Percentiles rank a stretch among this genome's conserved stretches.
Conservation (phyloP, 23 red algal genomes). For the Gracilaria vermiculophylla region DNA sequence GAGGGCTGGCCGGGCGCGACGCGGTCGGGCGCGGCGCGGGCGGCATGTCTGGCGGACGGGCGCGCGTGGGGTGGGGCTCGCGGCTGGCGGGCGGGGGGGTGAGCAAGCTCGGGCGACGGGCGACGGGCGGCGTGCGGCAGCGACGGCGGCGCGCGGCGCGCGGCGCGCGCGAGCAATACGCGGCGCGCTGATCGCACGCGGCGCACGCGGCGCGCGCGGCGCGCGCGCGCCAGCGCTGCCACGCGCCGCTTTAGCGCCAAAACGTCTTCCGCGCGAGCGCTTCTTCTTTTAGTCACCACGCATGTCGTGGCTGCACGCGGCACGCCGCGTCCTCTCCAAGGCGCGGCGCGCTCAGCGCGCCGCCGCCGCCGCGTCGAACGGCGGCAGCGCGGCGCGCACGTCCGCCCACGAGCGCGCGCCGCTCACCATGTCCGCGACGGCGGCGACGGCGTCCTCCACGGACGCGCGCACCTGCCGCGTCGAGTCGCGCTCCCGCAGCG, state of each 20-base stretch:
- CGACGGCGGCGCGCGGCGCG: not conserved
- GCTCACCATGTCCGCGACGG: slow-evolving; percentile 14
- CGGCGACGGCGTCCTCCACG: slow-evolving; percentile 42
- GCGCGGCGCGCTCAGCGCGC: not conserved
- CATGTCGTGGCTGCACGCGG: too few relatives aligned
- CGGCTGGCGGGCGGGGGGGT: too few relatives aligned
- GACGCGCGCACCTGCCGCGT: slow-evolving; percentile 84
- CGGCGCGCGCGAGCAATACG: too few relatives aligned
- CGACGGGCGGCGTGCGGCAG: not conserved
- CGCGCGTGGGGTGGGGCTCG: too few relatives aligned
- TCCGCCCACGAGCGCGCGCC: not conserved
- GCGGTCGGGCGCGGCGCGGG: not conserved
- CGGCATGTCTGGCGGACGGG: not conserved
- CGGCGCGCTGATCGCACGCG: not conserved
- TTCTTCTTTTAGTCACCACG: too few relatives aligned
- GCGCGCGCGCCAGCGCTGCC: not conserved
- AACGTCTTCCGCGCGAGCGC: too few relatives aligned
- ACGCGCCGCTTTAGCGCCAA: not conserved
- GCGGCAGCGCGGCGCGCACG: not conserved
- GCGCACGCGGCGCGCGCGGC: not conserved
- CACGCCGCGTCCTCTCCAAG: too few relatives aligned
- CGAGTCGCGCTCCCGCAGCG: slow-evolving; percentile 94
- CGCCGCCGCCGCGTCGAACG: not conserved
- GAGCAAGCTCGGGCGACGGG: not conserved
- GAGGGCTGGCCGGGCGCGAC: too few relatives aligned